Evolutionary conservation across 768 basidiomycete species (phyloP).

Genomic region (Termitomyces sp.): DNA sequence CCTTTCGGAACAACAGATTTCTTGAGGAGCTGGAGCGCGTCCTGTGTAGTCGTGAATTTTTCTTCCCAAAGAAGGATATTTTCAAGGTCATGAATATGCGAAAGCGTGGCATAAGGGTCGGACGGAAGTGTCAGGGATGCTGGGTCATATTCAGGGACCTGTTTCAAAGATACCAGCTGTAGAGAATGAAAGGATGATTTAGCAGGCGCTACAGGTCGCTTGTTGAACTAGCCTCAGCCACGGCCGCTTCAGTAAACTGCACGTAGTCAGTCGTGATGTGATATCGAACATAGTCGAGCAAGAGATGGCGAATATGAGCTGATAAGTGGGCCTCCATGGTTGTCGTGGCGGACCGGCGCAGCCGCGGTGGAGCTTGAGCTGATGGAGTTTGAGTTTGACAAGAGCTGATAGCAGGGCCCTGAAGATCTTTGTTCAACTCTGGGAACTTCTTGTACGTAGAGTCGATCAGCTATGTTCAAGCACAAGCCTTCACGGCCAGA

Average conservation of each 20-base stretch:
- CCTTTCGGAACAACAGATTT: slow-evolving; percentile 20
- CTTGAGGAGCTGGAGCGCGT: slow-evolving; percentile 34
- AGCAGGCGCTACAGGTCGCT: not conserved
- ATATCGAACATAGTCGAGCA: slow-evolving; percentile 49
- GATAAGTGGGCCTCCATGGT: slow-evolving; percentile 25
- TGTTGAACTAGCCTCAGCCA: slow-evolving; percentile 38
- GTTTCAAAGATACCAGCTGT: slow-evolving; percentile 40
- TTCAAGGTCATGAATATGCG: slow-evolving; percentile 28
- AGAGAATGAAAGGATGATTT: not conserved
- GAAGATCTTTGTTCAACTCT: not conserved
- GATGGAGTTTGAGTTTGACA: not conserved
- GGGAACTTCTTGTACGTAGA: not conserved
- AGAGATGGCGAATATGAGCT: slow-evolving; percentile 50
- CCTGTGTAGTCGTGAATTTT: slow-evolving; percentile 33
- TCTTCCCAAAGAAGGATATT: slow-evolving; percentile 43
- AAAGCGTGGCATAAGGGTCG: slow-evolving; percentile 52
- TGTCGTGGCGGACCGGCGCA: not conserved
- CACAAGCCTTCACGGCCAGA: not conserved
- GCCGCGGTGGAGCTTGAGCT: not conserved
- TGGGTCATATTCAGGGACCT: slow-evolving; percentile 47
- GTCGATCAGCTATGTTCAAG: not conserved
- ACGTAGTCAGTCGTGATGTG: slow-evolving; percentile 58
- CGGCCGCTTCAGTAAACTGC: slow-evolving; percentile 46
- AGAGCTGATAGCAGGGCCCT: not conserved
- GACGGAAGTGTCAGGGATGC: slow-evolving; percentile 48